Base-by-base conservation (phyloP, 2,329 filamentous ascomycete species). In the Cladorrhinum sp. region DNA sequence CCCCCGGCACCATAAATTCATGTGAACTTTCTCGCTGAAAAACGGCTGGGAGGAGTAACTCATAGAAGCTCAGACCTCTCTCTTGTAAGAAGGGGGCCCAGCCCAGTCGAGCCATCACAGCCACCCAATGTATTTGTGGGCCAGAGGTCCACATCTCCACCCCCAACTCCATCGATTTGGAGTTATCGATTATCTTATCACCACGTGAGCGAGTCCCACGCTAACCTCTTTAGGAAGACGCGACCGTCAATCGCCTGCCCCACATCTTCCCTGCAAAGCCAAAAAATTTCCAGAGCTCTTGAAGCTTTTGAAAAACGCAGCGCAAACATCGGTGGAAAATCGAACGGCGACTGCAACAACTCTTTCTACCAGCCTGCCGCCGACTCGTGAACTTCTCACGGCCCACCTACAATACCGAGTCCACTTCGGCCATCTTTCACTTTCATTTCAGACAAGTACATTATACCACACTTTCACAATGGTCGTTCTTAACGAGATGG, bases 351-450 rank as follows among this genome's bases (percentile, higher is more conserved):
- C 64, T 66, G 64, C 46, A 62, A 57, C 62, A 57, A 63, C 60
- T 61, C 3, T 59, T 56, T 23, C 62, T 55, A 64, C 50, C 64
- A 64, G 64, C 60, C 56, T 48, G 64, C 64, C 62, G 64, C 55
- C 63, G 65, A 65, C 55, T 23, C 65, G 65, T 66, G 65, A 58
- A 57, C 14, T 36, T 54, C 21, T 65, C 63, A 62, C 65, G 62
- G 30, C 24, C 63, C 64, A 65, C 63, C 65, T 50, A 64, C 58
- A 62, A 58, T 16, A 20, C 21, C 49, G 16, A n/a, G 21, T 26
- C 14, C 50, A 26, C 16, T 57, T 33, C 46, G 28, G 20, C 30
- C 30, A 59, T 64, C 61, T 61, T 64, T 42, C 56, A 51, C 23
- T n/a, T 39, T 20, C 24, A 14, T 39, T 20, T 12, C n/a, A 54